phyloP scores from a whole-genome alignment of 768 basidiomycete species.

The Termitomyces sp. region DNA sequence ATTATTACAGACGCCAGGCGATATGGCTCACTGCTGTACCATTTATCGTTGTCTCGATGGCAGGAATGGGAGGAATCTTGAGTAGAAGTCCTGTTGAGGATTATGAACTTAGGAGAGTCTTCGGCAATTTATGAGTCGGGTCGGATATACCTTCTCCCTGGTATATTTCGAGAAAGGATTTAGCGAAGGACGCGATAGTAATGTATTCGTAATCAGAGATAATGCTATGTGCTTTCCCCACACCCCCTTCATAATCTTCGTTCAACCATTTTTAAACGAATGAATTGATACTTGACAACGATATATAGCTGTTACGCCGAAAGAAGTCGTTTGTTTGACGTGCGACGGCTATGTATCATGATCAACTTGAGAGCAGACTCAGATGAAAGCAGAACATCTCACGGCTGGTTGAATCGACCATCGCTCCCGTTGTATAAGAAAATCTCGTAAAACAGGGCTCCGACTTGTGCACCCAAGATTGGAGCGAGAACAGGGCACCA shows the following conservation, averaged over 20 bases:
- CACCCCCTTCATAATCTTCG: too few species aligned
- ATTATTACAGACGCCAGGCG: not conserved
- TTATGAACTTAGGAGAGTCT: not conserved
- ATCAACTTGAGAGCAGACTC: not conserved
- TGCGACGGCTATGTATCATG: not conserved
- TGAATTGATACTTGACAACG: too few species aligned
- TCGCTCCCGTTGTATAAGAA: conserved; percentile 59
- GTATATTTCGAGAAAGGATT: not conserved
- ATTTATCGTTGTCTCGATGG: not conserved
- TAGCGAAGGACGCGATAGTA: too few species aligned
- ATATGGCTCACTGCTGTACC: not conserved
- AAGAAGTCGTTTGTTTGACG: not conserved
- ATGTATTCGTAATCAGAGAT: too few species aligned
- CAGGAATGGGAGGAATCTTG: not conserved
- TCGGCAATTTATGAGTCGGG: not conserved
- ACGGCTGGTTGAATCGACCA: conserved; percentile 48
- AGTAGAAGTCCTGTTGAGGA: not conserved
- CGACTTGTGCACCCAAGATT: conserved; percentile 55
- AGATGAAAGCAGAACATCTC: conserved; percentile 12
- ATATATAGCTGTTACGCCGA: not conserved
- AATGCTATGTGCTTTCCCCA: too few species aligned
- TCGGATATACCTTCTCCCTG: not conserved
- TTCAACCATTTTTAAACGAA: too few species aligned
- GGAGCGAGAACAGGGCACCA: conserved; percentile 66
- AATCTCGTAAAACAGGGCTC: conserved; percentile 54